Evolutionary conservation across 495 filamentous ascomycete species (phyloP).

Genomic region (Geopyxis carbonaria): DNA sequence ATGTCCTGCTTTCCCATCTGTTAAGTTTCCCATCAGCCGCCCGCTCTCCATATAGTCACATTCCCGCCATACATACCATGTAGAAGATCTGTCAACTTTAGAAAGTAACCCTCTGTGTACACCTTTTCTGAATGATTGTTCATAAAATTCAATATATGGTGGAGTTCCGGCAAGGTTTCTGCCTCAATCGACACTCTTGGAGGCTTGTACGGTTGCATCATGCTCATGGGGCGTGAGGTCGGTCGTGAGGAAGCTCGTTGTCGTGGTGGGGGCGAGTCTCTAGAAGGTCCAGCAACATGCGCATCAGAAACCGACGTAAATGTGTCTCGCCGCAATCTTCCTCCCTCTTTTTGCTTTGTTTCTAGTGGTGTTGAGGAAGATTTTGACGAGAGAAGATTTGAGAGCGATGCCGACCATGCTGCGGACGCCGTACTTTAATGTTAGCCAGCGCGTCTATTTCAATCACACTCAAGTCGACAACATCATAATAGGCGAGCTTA

Average conservation of each 20-base stretch:
- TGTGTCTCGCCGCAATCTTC: conserved; percentile 17
- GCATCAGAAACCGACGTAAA: conserved; percentile 19
- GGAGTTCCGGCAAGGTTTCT: conserved; percentile 79
- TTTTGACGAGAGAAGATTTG: conserved; percentile 19
- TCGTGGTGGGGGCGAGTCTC: conserved; percentile 15
- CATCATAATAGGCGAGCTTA: conserved; percentile 4
- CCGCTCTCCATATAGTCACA: conserved; percentile 5
- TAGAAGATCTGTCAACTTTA: conserved; percentile 90
- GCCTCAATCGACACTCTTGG: conserved; percentile 66
- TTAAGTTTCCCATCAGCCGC: conserved; percentile 9
- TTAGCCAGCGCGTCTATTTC: conserved; percentile 6
- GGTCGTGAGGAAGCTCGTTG: conserved; percentile 11
- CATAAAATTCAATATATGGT: conserved; percentile 82
- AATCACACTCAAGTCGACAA: background rate
- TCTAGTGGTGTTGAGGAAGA: conserved; percentile 9
- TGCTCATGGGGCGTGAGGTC: conserved; percentile 39
- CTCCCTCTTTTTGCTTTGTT: conserved; percentile 14
- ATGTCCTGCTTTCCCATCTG: conserved; percentile 68
- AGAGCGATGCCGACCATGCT: conserved; percentile 23
- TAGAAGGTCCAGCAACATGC: conserved; percentile 14
- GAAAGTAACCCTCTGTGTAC: conserved; percentile 93
- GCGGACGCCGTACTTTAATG: conserved; percentile 1
- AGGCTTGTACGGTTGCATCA: conserved; percentile 69
- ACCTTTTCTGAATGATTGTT: conserved; percentile 94
- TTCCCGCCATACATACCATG: conserved; percentile 41